Evolutionary conservation across 208 protist species (phyloP).

Genomic region (Acanthamoeba sp.): DNA sequence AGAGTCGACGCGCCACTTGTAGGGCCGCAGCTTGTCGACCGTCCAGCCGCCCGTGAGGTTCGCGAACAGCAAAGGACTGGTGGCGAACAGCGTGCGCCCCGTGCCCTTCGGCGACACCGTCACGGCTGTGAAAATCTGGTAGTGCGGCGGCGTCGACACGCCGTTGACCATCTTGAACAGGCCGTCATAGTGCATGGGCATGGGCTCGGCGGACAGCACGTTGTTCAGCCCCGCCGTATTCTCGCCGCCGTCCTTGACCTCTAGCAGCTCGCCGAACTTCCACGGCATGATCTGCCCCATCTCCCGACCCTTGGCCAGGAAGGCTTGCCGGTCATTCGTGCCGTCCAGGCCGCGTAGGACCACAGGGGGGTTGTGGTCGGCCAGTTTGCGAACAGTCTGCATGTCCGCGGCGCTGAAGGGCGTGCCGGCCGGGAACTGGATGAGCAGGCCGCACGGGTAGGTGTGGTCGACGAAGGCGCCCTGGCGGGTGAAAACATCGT

Average conservation of each 20-base stretch:
- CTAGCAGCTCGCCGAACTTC: conserved; percentile 13
- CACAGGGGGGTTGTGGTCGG: background rate
- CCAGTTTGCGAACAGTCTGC: conserved; percentile 1
- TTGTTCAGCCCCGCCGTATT: conserved; percentile 16
- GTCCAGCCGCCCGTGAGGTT: background rate
- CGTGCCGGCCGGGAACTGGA: conserved; percentile 22
- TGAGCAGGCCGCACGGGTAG: background rate
- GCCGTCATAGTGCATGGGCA: conserved; percentile 40
- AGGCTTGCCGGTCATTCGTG: background rate
- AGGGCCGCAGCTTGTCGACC: background rate
- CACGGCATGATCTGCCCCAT: background rate
- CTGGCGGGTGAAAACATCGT: conserved; percentile 7
- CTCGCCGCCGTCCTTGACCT: conserved; percentile 1
- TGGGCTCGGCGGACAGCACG: background rate
- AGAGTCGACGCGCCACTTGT: background rate
- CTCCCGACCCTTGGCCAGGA: background rate
- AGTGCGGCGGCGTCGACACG: background rate
- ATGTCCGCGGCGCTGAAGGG: background rate
- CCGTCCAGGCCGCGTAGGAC: background rate
- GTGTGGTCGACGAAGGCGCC: conserved; percentile 3
- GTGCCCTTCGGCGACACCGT: conserved; percentile 1
- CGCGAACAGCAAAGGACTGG: background rate
- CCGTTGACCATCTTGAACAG: conserved; percentile 52
- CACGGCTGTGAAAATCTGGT: conserved; percentile 18
- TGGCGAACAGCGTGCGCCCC: background rate